These are phyloP conservation scores for Beta lomatogona DNA, from an alignment of 179 eudicot genomes.

Conservation along the genomic window DNA sequence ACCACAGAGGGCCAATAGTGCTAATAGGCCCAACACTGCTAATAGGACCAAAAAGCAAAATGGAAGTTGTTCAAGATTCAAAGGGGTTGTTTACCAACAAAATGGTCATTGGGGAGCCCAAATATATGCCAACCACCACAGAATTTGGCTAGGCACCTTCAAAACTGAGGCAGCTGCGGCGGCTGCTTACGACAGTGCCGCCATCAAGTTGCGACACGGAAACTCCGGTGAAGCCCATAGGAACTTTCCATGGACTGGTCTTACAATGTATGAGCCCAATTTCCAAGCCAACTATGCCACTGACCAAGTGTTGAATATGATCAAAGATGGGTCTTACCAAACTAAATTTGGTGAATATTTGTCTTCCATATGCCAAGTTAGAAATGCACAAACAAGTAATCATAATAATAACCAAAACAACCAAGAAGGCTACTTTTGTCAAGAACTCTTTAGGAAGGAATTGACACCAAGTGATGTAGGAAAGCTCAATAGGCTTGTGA, in stretches of 20 bases:
- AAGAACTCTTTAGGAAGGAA: slow-evolving; percentile 56
- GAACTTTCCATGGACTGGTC: slow-evolving; percentile 40
- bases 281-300: slow-evolving; percentile 43
- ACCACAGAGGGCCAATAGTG: slow-evolving; percentile 10
- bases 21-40: background rate
- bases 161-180: slow-evolving; percentile 53
- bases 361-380: background rate
- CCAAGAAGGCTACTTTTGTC: slow-evolving; percentile 21
- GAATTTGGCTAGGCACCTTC: slow-evolving; percentile 68
- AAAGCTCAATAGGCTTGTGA: slow-evolving; percentile 71
- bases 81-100: slow-evolving; percentile 53
- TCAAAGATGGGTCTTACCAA: slow-evolving; percentile 64
- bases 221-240: slow-evolving; percentile 30
- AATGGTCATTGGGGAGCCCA: slow-evolving; percentile 65
- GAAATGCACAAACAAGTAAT: background rate
- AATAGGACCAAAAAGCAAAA: background rate
- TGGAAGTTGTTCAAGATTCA: slow-evolving; percentile 27
- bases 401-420: background rate
- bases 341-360: slow-evolving; percentile 40
- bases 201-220: slow-evolving; percentile 36
- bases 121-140: slow-evolving; percentile 50
- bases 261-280: slow-evolving; percentile 36
- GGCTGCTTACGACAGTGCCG: slow-evolving; percentile 58
- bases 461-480: slow-evolving; percentile 89
- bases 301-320: slow-evolving; percentile 54